These are phyloP conservation scores for Wallemia ichthyophaga DNA, from an alignment of 1,284 basidiomycete genomes.

Conservation along the genomic window DNA sequence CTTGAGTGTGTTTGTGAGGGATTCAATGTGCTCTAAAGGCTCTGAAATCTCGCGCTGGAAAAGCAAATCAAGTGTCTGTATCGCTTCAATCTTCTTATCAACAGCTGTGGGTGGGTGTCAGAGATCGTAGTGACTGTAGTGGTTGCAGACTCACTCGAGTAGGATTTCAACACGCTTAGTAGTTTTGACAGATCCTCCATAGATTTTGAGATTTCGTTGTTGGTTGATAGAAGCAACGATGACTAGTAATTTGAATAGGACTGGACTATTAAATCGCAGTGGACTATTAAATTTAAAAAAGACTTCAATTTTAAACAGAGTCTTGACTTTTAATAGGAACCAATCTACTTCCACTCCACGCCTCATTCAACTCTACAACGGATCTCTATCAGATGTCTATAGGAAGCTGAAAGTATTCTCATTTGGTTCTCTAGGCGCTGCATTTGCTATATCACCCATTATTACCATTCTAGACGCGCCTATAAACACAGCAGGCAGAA, in stretches of 20 bases:
- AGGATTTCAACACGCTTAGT: not conserved
- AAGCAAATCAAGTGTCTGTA: slow-evolving; percentile 37
- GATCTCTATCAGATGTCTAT: slow-evolving; percentile 40
- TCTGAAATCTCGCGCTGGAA: slow-evolving; percentile 15
- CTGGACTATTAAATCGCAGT: no score
- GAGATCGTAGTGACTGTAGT: not conserved
- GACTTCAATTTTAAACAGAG: no score
- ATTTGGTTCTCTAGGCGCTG: slow-evolving; percentile 38
- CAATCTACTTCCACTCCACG: not conserved
- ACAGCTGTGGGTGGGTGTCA: slow-evolving; percentile 23
- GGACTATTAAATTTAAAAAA: no score
- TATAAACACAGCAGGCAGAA: slow-evolving; percentile 35
- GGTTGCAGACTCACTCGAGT: not conserved
- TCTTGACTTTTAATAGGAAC: no score
- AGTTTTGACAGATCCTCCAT: not conserved
- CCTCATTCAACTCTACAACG: slow-evolving; percentile 14
- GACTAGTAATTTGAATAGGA: no score
- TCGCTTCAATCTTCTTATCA: slow-evolving; percentile 43
- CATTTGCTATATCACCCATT: slow-evolving; percentile 38
- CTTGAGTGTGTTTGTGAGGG: slow-evolving; percentile 34
- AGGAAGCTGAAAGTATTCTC: slow-evolving; percentile 53
- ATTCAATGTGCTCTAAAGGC: slow-evolving; percentile 37
- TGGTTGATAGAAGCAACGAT: not conserved
- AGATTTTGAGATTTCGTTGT: not conserved
- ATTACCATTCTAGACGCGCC: slow-evolving; percentile 48